Evolutionary conservation across 2,329 filamentous ascomycete genomes (phyloP).

Genomic region (Fusarium austroafricanum): DNA sequence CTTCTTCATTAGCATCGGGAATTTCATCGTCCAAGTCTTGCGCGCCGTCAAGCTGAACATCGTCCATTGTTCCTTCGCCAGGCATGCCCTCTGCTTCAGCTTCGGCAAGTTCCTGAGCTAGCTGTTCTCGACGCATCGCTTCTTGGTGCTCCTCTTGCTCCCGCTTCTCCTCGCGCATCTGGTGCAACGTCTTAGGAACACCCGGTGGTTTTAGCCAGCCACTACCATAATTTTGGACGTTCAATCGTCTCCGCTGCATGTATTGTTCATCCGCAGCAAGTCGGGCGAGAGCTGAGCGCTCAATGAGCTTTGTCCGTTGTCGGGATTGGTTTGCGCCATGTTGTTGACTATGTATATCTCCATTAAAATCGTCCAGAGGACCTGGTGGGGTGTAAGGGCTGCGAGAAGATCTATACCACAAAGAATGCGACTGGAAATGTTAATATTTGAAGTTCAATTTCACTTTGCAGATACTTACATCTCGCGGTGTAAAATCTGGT

Average conservation of each 20-base stretch:
- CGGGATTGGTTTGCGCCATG: conserved; percentile 51
- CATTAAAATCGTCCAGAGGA: conserved; percentile 49
- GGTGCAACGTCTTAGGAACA: conserved; percentile 87
- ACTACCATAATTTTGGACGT: conserved; percentile 88
- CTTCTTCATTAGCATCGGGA: conserved; percentile 71
- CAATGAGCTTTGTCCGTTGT: conserved; percentile 59
- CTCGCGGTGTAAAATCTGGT: conserved; percentile 75
- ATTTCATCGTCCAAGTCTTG: conserved; percentile 79
- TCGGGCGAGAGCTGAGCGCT: conserved; percentile 73
- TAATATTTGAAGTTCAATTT: neutral
- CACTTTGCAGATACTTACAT: conserved; percentile 62
- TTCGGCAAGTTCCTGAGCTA: conserved; percentile 80
- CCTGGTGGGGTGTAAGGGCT: conserved; percentile 56
- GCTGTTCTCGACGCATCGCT: conserved; percentile 75
- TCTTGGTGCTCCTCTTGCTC: conserved; percentile 89
- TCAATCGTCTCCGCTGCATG: conserved; percentile 79
- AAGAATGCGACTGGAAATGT: conserved; percentile 71
- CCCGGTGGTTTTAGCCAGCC: conserved; percentile 93
- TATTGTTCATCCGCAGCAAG: conserved; percentile 82
- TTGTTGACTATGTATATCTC: conserved; percentile 44
- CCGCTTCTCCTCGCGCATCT: conserved; percentile 87
- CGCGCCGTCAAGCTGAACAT: conserved; percentile 66
- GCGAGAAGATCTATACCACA: conserved; percentile 78
- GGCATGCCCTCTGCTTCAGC: conserved; percentile 62
- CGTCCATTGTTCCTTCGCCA: conserved; percentile 62